Evolutionary conservation across 1,284 basidiomycete species (phyloP).

Genomic region (Pholiota adiposa): DNA sequence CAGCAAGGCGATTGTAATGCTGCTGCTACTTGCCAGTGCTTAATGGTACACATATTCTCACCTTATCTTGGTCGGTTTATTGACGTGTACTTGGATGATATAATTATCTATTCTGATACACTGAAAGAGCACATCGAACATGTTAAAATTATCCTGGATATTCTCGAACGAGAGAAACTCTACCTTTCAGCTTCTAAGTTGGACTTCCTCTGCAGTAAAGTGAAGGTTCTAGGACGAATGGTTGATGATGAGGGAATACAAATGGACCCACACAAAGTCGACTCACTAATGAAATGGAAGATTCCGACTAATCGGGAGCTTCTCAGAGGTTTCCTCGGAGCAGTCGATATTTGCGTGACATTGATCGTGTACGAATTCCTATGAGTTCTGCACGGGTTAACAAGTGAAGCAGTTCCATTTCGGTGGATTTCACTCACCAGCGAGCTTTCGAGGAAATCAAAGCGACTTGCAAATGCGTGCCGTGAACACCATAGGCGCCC

Average conservation of each 20-base stretch:
- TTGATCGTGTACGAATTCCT: conserved; percentile 29
- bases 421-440: neutral
- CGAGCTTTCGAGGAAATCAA: conserved; percentile 33
- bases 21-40: conserved; percentile 10
- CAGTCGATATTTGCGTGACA: conserved; percentile 36
- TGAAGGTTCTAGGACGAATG: conserved; percentile 36
- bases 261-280: conserved; percentile 42
- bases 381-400: conserved; percentile 16
- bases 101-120: conserved; percentile 37
- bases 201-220: conserved; percentile 28
- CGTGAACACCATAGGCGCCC: conserved; percentile 26
- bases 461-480: conserved; percentile 23
- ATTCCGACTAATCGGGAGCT: conserved; percentile 23
- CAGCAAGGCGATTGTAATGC: conserved; percentile 15
- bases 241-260: conserved; percentile 35
- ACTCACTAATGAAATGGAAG: conserved; percentile 35
- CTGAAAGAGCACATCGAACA: conserved; percentile 36
- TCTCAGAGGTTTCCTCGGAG: conserved; percentile 33
- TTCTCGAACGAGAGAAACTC: conserved; percentile 22
- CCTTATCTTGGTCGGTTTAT: conserved; percentile 24
- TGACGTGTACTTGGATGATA: conserved; percentile 35
- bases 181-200: conserved; percentile 35
- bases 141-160: conserved; percentile 31
- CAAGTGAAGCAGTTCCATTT: neutral
- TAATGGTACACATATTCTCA: conserved; percentile 13